A percentile compares a stretch with the other conserved stretches of the same genome.
These are phyloP conservation scores for Cercophora sp. DNA, from an alignment of 495 filamentous ascomycete species.

Conservation along the genomic window DNA sequence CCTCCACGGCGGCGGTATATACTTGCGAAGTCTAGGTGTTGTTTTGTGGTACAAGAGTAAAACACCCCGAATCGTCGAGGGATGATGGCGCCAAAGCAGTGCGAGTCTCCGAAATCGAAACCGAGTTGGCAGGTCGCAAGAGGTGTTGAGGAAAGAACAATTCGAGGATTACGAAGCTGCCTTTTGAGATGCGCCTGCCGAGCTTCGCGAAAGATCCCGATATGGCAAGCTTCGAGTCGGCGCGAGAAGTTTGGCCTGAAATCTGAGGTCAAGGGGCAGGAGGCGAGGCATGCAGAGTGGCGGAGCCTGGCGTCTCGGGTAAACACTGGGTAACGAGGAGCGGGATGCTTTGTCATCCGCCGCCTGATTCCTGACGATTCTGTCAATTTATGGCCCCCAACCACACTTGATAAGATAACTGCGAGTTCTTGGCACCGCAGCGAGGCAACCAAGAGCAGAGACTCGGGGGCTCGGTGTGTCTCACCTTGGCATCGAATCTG, in stretches of 20 bases:
- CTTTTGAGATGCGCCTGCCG: constrained; percentile 2
- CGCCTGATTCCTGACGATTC: not conserved
- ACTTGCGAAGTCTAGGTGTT: not conserved
- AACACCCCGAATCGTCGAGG: too few species aligned
- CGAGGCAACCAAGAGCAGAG: too few species aligned
- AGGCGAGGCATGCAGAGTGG: constrained; percentile 4
- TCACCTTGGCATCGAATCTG: not conserved
- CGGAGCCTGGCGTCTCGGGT: not conserved
- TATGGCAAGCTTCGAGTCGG: not conserved
- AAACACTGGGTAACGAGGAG: not conserved
- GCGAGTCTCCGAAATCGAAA: too few species aligned
- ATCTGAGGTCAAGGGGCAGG: not conserved
- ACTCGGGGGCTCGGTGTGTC: constrained; percentile 7
- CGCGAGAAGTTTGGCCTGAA: not conserved
- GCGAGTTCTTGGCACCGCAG: too few species aligned
- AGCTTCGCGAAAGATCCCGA: constrained; percentile 1
- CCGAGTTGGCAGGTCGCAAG: too few species aligned
- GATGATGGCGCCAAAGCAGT: too few species aligned
- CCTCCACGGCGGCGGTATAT: constrained; percentile 5
- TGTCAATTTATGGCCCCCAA: not conserved
- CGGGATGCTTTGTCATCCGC: not conserved
- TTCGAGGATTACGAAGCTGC: not conserved
- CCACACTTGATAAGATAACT: not conserved
- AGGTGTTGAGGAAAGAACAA: too few species aligned
- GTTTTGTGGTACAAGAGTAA: too few species aligned